These are phyloP conservation scores for Globisporangium acanthophoron DNA, from an alignment of 352 stramenopile species.

Conservation along the genomic window DNA sequence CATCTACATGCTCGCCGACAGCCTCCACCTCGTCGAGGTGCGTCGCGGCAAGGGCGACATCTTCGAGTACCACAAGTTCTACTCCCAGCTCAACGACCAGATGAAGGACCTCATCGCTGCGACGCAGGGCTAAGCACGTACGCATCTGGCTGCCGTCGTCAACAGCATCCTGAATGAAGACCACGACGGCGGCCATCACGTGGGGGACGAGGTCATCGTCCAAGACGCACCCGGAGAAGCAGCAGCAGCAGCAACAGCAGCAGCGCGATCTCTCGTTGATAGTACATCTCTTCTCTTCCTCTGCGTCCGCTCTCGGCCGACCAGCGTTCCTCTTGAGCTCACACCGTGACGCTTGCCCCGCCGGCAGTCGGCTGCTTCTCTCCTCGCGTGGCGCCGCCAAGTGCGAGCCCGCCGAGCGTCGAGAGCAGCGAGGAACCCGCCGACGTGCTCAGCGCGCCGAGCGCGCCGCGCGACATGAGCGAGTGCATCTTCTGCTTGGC, in stretches of 20 bases:
- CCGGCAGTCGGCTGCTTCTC: conserved; percentile 11
- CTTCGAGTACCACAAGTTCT: conserved; percentile 90
- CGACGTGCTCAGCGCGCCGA: conserved; percentile 61
- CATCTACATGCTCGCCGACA: conserved; percentile 86
- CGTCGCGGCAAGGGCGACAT: conserved; percentile 88
- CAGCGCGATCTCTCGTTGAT: background rate
- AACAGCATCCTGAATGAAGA: background rate
- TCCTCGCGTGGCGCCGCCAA: conserved; percentile 25
- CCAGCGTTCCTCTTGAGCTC: conserved; percentile 1
- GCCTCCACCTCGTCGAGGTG: conserved; percentile 84
- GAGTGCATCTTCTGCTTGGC: conserved; percentile 82
- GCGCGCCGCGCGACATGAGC: conserved; percentile 69
- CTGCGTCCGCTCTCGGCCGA: background rate
- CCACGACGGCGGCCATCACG: background rate
- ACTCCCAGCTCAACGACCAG: conserved; percentile 85
- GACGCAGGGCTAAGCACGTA: background rate
- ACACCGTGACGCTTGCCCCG: conserved; percentile 37
- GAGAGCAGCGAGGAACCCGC: conserved; percentile 73
- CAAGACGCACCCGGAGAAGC: background rate
- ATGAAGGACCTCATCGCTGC: conserved; percentile 79
- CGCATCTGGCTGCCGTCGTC: background rate
- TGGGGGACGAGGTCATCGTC: background rate
- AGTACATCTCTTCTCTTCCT: conserved; percentile 11
- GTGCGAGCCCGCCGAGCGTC: conserved; percentile 61
- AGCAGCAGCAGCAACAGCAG: background rate